phyloP scores from a whole-genome alignment of 2,329 filamentous ascomycete species.

The Trichoderma sp. region DNA sequence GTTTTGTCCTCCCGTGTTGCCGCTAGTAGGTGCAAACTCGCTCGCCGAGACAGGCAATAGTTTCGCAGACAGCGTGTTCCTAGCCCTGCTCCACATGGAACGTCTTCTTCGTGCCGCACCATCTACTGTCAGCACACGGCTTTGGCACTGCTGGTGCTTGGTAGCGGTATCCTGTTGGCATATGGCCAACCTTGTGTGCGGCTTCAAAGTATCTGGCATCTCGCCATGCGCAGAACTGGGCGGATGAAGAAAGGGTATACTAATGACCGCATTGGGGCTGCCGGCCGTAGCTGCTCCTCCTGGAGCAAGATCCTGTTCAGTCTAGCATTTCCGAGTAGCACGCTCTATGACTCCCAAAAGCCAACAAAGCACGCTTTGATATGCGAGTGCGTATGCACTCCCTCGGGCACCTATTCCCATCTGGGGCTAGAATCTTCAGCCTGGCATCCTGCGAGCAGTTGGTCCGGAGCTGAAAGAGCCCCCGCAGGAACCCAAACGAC shows the following conservation, averaged over 20 bases:
- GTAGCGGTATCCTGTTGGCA: neutral
- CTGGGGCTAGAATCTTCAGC: neutral
- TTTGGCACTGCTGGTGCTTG: neutral
- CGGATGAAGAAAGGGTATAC: neutral
- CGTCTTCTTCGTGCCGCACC: neutral
- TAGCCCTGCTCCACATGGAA: neutral
- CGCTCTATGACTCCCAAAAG: neutral
- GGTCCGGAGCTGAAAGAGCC: conserved; percentile 15
- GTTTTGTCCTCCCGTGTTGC: neutral
- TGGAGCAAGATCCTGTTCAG: neutral
- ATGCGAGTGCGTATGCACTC: neutral
- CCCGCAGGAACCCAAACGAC: neutral
- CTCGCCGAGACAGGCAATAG: neutral
- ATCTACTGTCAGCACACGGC: neutral
- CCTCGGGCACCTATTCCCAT: neutral
- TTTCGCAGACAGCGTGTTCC: neutral
- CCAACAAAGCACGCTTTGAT: neutral
- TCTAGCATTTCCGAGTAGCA: neutral
- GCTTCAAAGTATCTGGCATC: neutral
- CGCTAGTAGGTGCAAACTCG: neutral
- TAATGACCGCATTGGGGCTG: neutral
- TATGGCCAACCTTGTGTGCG: conserved; percentile 3
- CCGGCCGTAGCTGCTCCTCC: neutral
- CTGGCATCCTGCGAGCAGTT: conserved; percentile 1
- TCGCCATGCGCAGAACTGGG: neutral